Conservation (phyloP, 2,329 filamentous ascomycete genomes). For the Trichoderma brevicompactum region DNA sequence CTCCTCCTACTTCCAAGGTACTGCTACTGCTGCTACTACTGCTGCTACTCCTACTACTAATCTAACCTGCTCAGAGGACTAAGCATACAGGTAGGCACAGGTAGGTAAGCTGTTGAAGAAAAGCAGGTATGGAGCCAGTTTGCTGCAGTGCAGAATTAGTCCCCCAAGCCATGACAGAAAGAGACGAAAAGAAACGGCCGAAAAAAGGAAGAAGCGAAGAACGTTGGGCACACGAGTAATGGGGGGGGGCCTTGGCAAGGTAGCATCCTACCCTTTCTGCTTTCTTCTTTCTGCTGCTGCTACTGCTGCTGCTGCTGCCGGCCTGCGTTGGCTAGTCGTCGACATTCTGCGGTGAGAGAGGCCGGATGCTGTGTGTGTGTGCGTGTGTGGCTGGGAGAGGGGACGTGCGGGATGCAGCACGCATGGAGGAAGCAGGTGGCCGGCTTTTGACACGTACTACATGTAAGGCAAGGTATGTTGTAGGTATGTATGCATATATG, state of each 20-base stretch:
- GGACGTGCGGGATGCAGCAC: conserved; percentile 19
- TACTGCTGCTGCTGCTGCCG: not conserved
- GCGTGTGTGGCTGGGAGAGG: not conserved
- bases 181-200: not conserved
- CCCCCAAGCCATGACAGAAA: not conserved
- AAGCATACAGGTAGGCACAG: not conserved
- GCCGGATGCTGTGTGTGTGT: conserved; percentile 8
- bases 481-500: conserved; percentile 5
- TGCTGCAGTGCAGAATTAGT: conserved; percentile 1
- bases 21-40: no score
- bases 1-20: not conserved
- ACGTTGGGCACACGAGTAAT: conserved; percentile 11
- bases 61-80: not conserved
- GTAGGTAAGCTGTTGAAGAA: not conserved
- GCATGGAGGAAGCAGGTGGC: not conserved
- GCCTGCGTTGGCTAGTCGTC: conserved; percentile 3
- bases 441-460: no score
- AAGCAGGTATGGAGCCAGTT: not conserved
- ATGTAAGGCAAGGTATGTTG: not conserved
- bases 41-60: no score
- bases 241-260: conserved; percentile 2
- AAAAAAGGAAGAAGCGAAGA: not conserved
- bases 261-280: not conserved
- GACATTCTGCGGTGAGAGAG: conserved; percentile 20
- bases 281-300: not conserved